phyloP scores from a whole-genome alignment of 164 flowering plant genomes.

The Liquidambar formosana region DNA sequence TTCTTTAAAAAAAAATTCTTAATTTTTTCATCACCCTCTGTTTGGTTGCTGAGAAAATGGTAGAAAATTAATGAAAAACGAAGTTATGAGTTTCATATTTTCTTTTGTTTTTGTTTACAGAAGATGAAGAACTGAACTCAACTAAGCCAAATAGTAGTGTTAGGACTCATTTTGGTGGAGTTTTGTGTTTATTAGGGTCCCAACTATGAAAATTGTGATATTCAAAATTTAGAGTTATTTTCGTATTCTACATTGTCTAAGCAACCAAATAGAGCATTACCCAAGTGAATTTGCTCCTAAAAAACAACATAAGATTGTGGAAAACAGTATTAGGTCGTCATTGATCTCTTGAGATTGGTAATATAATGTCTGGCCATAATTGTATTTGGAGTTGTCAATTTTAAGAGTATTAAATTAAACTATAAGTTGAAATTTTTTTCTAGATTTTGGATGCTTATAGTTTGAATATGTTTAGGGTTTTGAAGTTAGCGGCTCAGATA shows the following conservation, averaged over 20 bases:
- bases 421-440: neutral
- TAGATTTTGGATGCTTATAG: neutral
- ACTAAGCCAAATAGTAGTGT: neutral
- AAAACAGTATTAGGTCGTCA: neutral
- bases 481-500: constrained; percentile 54
- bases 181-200: too few relatives aligned
- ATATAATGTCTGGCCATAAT: neutral
- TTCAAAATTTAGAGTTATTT: neutral
- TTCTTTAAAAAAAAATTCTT: too few relatives aligned
- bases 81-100: neutral
- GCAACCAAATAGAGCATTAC: neutral
- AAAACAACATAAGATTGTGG: neutral
- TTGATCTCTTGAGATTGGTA: neutral
- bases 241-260: neutral
- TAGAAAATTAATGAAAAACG: neutral
- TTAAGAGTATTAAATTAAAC: neutral
- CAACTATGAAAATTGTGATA: too few relatives aligned
- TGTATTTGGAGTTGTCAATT: neutral
- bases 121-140: neutral
- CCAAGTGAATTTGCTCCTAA: neutral
- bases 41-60: neutral
- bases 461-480: constrained; percentile 30
- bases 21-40: neutral
- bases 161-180: too few relatives aligned
- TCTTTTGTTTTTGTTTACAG: neutral